Conservation (phyloP, 2,329 filamentous ascomycete species). For the Cephalotrichum gorgonifer region DNA sequence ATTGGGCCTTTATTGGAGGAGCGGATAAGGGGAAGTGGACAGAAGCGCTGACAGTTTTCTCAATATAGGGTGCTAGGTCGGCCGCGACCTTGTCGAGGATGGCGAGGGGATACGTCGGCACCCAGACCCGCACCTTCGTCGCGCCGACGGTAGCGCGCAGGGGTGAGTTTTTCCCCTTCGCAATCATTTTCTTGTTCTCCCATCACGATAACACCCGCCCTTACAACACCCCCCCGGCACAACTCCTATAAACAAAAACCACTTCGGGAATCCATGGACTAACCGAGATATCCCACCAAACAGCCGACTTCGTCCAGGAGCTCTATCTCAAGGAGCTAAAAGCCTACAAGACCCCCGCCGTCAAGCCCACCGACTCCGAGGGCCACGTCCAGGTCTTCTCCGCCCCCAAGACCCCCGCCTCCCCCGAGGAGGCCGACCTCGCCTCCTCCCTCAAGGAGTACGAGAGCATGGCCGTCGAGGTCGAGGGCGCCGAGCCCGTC, state of each 20-base stretch:
- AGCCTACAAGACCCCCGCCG: constrained; percentile 75
- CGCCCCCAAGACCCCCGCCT: constrained; percentile 69
- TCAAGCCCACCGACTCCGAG: constrained; percentile 81
- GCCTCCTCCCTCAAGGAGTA: constrained; percentile 88
- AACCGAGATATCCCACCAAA: not conserved
- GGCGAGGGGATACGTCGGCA: constrained; percentile 15
- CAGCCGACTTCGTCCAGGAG: constrained; percentile 96
- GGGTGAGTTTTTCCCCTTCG: constrained; percentile 33
- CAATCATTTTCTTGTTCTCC: not conserved
- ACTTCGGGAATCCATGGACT: constrained; percentile 4
- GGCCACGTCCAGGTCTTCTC: constrained; percentile 85
- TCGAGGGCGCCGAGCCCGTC: constrained; percentile 70
- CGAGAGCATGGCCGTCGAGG: constrained; percentile 86
- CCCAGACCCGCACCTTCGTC: constrained; percentile 46
- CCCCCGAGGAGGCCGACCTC: constrained; percentile 89
- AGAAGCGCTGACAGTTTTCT: not conserved
- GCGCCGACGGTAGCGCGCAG: constrained; percentile 50
- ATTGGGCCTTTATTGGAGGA: too few species aligned
- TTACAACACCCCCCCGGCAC: not conserved
- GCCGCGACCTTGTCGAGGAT: constrained; percentile 4
- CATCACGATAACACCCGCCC: not conserved
- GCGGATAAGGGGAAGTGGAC: not conserved
- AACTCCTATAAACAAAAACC: not conserved
- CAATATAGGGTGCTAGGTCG: constrained; percentile 4
- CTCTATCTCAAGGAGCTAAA: constrained; percentile 95